Base-by-base conservation (phyloP, 345 rosid species). In the Eucalyptus regnans region DNA sequence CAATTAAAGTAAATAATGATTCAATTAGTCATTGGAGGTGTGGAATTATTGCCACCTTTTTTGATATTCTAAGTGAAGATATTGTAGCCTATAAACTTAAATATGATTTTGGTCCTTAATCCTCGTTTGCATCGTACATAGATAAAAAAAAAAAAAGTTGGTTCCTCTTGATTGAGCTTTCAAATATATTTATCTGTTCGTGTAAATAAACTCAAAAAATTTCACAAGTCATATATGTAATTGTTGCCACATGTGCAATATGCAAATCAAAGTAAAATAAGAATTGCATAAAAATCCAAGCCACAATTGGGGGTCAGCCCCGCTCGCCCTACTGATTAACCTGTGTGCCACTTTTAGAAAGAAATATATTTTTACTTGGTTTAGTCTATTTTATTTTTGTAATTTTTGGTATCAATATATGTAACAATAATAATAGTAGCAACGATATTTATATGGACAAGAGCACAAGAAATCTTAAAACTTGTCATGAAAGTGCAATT, bases 401-500 rank as follows among this genome's bases (percentile, higher is more conserved):
- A 60, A 60, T 3, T 11, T 60, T 25, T 60, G 31, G 15, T 60
- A 60, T 9, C 29, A 60, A 60, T 27, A 27, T 60, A 27, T 27
- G 16, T 11, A 60, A 60, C 1, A 11, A 60, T 60, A 60, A 60
- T 60, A 12, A 14, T 60, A 60, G 31, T 27, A 60, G 12, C 8
- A 12, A 25, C 68, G 27, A 60, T 12, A 60, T 27, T 52, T 52
- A 52, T 52, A 52, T 18, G 8, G 8, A 3, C 20, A 52, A 52
- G 23, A 18, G 58, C 8, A 52, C 7, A 0, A 52, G 0, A 52
- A 3, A 7, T 52, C 23, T 18, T 52, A 52, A 52, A 0, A 52
- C 25, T 52, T 7, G 10, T 52, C 0, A 7, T 18, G 2, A 3
- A 52, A 18, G 1, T 18, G 0, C 1, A 18, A 52, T 52, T 52